Evolutionary conservation across 441 rosid species (phyloP).

Genomic region (Arabidopsis lyrata): DNA sequence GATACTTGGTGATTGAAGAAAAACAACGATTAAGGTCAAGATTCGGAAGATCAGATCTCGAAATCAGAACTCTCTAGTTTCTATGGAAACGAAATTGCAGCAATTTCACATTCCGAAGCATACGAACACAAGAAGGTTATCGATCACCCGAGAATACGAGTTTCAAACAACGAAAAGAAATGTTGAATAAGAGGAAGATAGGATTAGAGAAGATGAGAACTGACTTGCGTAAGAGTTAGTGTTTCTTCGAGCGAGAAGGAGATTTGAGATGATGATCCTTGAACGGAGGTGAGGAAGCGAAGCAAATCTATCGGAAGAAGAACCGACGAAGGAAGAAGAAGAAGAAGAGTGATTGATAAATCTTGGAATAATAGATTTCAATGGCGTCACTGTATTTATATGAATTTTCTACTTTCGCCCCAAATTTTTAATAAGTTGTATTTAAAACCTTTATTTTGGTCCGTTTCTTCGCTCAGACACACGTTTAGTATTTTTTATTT

Average conservation of each 20-base stretch:
- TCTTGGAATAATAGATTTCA: conserved; percentile 7
- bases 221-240: not conserved
- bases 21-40: not conserved
- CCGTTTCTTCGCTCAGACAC: no score
- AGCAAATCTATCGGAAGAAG: conserved; percentile 4
- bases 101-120: not conserved
- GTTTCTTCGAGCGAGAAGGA: conserved; percentile 10
- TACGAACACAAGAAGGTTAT: not conserved
- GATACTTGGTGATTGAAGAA: no score
- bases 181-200: not conserved
- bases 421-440: not conserved
- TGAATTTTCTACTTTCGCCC: conserved; percentile 8
- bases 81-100: not conserved
- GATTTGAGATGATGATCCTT: conserved; percentile 1
- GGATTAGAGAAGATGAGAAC: conserved; percentile 21
- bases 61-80: not conserved
- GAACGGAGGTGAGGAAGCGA: not conserved
- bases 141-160: conserved; percentile 1
- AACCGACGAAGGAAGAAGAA: conserved; percentile 8
- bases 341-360: not conserved
- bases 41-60: not conserved
- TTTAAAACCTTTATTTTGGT: not conserved
- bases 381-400: conserved; percentile 6
- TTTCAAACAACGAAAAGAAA: not conserved
- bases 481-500: no score